Conservation (phyloP, 148 eudicot genomes). For the Rhododendron mucronatum region DNA sequence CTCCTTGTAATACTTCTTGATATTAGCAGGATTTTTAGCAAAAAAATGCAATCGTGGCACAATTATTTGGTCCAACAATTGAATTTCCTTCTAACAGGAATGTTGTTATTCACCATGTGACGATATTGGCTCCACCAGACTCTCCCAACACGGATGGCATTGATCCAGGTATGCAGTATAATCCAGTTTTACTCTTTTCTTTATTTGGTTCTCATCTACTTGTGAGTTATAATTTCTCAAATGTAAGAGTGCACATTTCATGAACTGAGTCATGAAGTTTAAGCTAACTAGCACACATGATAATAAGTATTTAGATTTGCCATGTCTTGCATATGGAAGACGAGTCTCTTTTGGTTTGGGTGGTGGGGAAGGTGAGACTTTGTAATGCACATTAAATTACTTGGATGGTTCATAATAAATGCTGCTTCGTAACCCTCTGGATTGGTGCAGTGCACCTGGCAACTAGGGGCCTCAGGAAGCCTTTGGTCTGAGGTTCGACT, state of each 20-base stretch:
- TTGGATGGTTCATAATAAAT: neutral
- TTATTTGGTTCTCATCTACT: neutral
- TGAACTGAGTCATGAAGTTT: neutral
- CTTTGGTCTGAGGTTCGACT: neutral
- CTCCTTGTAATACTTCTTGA: neutral
- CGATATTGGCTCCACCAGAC: slow-evolving; percentile 84
- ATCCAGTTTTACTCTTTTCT: neutral
- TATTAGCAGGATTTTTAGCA: slow-evolving; percentile 1
- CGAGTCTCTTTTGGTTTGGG: neutral
- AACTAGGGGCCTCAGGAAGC: no score
- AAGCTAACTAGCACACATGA: neutral
- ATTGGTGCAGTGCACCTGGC: no score
- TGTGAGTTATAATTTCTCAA: no score
- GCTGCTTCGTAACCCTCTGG: neutral
- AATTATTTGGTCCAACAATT: neutral
- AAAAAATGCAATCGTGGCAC: neutral
- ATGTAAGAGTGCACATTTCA: neutral
- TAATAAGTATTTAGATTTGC: neutral
- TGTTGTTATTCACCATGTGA: slow-evolving; percentile 75
- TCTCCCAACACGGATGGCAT: slow-evolving; percentile 97
- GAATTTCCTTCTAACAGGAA: slow-evolving; percentile 42
- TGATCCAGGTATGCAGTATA: slow-evolving; percentile 71
- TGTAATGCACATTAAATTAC: neutral
- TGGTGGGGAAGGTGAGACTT: neutral
- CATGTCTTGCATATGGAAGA: neutral